Percentiles rank a stretch among this genome's conserved stretches.
These are phyloP conservation scores for Stagonosporopsis rhizophila DNA, from an alignment of 2,329 filamentous ascomycete genomes.

Conservation along the genomic window DNA sequence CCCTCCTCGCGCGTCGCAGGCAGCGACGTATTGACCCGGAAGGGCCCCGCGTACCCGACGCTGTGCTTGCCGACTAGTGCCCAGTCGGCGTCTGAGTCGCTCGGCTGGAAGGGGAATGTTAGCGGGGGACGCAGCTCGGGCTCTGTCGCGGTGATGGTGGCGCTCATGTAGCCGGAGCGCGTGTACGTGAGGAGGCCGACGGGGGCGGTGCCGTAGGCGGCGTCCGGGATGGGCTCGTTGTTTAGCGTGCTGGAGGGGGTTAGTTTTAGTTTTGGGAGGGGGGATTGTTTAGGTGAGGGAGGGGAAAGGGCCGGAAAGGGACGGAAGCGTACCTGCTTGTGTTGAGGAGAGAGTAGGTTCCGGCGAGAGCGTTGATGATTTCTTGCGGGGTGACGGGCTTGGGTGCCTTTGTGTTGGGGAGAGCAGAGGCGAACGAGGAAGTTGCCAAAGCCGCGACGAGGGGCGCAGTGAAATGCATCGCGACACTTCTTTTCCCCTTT, in stretches of 20 bases:
- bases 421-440: constrained; percentile 11
- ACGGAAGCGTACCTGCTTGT: constrained; percentile 13
- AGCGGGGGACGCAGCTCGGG: constrained; percentile 29
- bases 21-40: constrained; percentile 23
- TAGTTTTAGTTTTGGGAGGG: background rate
- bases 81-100: constrained; percentile 37
- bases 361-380: constrained; percentile 31
- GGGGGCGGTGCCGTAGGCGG: constrained; percentile 29
- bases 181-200: constrained; percentile 41
- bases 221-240: constrained; percentile 29
- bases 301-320: background rate
- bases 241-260: constrained; percentile 24
- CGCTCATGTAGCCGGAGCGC: constrained; percentile 34
- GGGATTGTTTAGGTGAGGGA: background rate
- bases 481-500: background rate
- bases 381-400: constrained; percentile 5
- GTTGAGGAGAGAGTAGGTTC: constrained; percentile 37
- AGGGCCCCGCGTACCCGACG: constrained; percentile 37
- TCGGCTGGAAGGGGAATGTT: constrained; percentile 30
- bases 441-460: constrained; percentile 1
- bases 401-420: constrained; percentile 3
- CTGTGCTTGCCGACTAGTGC: constrained; percentile 39
- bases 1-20: constrained; percentile 28
- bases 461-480: constrained; percentile 4
- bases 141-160: constrained; percentile 38